Evolutionary conservation across 768 basidiomycete genomes (phyloP).

Genomic region (Mycena polygramma): DNA sequence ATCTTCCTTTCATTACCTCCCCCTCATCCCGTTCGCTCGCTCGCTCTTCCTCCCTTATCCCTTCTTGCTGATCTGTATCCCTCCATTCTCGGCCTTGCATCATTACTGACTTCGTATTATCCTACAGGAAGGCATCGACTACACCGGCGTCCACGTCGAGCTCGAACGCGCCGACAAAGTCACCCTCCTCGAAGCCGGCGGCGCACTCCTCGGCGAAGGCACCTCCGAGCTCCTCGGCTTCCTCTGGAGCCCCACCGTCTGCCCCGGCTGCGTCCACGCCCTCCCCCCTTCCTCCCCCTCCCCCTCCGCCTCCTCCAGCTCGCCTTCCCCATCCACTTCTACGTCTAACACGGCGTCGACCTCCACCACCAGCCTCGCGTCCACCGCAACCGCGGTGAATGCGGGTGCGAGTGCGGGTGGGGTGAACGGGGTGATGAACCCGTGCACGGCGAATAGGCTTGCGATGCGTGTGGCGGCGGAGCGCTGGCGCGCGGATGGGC

Average conservation of each 20-base stretch:
- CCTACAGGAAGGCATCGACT: slow-evolving; percentile 33
- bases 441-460: slow-evolving; percentile 34
- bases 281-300: neutral
- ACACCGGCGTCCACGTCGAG: slow-evolving; percentile 37
- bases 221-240: slow-evolving; percentile 35
- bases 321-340: neutral
- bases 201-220: slow-evolving; percentile 28
- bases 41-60: too few relatives aligned
- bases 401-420: neutral
- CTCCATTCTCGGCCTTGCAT: too few relatives aligned
- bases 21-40: neutral
- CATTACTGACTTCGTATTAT: neutral
- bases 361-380: neutral
- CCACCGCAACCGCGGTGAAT: neutral
- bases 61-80: too few relatives aligned
- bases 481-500: slow-evolving; percentile 32
- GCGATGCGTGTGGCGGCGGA: slow-evolving; percentile 38
- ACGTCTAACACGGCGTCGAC: too few relatives aligned
- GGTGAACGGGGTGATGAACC: slow-evolving; percentile 19
- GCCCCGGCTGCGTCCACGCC: slow-evolving; percentile 27
- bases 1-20: too few relatives aligned
- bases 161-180: slow-evolving; percentile 35
- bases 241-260: slow-evolving; percentile 33
- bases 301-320: neutral
- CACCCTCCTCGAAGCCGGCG: slow-evolving; percentile 28